Evolutionary conservation across 192 early-diverging fungal genomes (phyloP), one percentile per base, ranked within the genome.

Genomic region (Podila horticola): DNA sequence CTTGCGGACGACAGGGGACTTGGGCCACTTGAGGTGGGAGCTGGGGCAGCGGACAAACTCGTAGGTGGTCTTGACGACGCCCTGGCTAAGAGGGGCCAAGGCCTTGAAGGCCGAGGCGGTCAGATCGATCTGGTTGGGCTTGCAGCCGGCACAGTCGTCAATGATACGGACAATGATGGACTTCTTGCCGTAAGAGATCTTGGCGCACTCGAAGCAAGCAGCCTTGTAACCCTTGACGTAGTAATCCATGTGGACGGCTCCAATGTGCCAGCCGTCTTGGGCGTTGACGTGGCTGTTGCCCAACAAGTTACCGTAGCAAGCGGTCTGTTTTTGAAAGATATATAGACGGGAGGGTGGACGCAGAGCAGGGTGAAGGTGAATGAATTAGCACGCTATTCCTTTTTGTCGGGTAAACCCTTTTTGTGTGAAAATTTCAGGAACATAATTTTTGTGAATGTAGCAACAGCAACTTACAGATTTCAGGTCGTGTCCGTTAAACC

Each of bases 141-240:
- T 26, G 41, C 82, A 84, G 15, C 67, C 71, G 31, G 59, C 75
- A 30, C 82, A 84, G 41, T 79, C 68, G 28, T 84, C 82, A 20
- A 84, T 74, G 58, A 84, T 66, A 22, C 75, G 74, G 24, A 84
- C 75, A 11, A 79, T 28, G 38, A 79, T 30, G 2, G 71, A 81
- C 22, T 71, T 66, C 0, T 28, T 26, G 59, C 57, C 57, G 26
- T 11, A 9, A 19, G 71, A 68, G 77, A 81, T 69, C 62, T 65
- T 68, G 62, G 65, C 77, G 65, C 77, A 81, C 62, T 81, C 71
- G 65, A 81, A 81, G 62, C 77, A 81, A 15, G 66, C 77, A 60
- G 66, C 8, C 49, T 55, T 58, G 15, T 69, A 41, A 12, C 70
- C 66, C 36, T 55, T 58, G 59, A 50, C 63, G 62, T 69, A 81